Evolutionary conservation across 768 basidiomycete species (phyloP).

Genomic region (Lentinula raphanica): DNA sequence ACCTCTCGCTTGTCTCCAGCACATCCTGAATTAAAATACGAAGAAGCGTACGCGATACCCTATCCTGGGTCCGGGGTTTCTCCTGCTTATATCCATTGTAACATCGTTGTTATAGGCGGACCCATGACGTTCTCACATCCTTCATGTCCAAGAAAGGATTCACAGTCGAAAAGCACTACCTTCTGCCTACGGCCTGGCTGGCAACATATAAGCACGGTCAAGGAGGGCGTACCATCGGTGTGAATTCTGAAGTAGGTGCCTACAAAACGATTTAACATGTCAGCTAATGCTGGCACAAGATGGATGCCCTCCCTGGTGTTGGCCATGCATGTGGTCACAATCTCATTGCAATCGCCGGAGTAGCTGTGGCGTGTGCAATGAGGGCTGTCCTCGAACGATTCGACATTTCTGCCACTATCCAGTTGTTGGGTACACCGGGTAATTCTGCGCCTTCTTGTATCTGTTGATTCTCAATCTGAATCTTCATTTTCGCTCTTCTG

Average conservation of each 20-base stretch:
- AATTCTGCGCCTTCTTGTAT: constrained; percentile 2
- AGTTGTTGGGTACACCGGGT: constrained; percentile 79
- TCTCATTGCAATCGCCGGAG: constrained; percentile 71
- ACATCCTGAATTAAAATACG: constrained; percentile 63
- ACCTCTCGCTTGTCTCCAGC: constrained; percentile 38
- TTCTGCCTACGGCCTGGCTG: constrained; percentile 70
- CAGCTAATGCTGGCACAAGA: constrained; percentile 24
- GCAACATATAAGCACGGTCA: constrained; percentile 60
- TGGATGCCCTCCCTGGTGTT: constrained; percentile 49
- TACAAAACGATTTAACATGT: background rate
- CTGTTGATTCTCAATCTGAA: background rate
- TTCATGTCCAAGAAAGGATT: constrained; percentile 69
- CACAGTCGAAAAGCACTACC: constrained; percentile 53
- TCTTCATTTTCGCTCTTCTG: background rate
- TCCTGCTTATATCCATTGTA: background rate
- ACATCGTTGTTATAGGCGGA: constrained; percentile 38
- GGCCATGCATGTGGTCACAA: constrained; percentile 53
- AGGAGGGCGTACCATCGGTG: constrained; percentile 66
- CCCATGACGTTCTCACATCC: constrained; percentile 63
- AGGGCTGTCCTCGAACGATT: constrained; percentile 53
- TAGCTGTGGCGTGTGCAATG: constrained; percentile 67
- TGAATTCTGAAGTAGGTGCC: constrained; percentile 68
- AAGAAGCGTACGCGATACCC: constrained; percentile 51
- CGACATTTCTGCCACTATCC: constrained; percentile 61
- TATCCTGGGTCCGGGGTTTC: background rate